A percentile compares a stretch with the other conserved stretches of the same genome.
These are phyloP conservation scores for Mucor ambiguus DNA, from an alignment of 371 early-diverging fungal genomes.

Conservation along the genomic window DNA sequence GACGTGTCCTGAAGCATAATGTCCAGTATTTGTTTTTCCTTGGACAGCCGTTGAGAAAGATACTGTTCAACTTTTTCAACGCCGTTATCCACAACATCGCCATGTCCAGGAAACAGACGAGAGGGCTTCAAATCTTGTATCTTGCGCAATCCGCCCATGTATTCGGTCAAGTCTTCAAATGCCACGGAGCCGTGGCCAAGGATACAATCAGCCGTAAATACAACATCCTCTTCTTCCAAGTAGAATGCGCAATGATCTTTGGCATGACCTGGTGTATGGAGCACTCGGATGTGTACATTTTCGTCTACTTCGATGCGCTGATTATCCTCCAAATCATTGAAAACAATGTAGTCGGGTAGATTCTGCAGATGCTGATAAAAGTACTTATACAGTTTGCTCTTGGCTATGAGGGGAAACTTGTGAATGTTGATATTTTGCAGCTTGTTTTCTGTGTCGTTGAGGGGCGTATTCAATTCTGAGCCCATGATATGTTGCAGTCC, in stretches of 20 bases:
- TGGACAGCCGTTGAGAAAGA: constrained; percentile 19
- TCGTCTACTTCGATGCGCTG: constrained; percentile 57
- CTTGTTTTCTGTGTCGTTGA: not conserved
- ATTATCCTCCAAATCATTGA: constrained; percentile 41
- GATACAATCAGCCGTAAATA: constrained; percentile 78
- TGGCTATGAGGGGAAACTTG: constrained; percentile 26
- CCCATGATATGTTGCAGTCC: constrained; percentile 61
- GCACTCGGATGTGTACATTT: constrained; percentile 43
- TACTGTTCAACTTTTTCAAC: constrained; percentile 31
- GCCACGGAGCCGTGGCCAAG: constrained; percentile 75
- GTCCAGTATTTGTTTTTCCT: constrained; percentile 34
- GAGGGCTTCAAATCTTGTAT: constrained; percentile 34
- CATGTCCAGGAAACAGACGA: constrained; percentile 61
- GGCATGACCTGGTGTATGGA: constrained; percentile 78
- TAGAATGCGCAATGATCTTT: constrained; percentile 70
- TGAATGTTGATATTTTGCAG: constrained; percentile 27
- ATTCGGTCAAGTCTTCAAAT: constrained; percentile 70
- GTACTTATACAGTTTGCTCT: not conserved
- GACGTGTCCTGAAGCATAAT: constrained; percentile 22
- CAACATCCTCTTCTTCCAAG: constrained; percentile 59
- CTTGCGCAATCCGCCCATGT: constrained; percentile 61
- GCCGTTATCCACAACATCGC: constrained; percentile 41
- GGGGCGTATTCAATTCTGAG: constrained; percentile 14
- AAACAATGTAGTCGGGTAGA: constrained; percentile 25
- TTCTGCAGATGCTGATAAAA: constrained; percentile 21